phyloP scores from a whole-genome alignment of 257 asterid species.

The Agastache rugosa region DNA sequence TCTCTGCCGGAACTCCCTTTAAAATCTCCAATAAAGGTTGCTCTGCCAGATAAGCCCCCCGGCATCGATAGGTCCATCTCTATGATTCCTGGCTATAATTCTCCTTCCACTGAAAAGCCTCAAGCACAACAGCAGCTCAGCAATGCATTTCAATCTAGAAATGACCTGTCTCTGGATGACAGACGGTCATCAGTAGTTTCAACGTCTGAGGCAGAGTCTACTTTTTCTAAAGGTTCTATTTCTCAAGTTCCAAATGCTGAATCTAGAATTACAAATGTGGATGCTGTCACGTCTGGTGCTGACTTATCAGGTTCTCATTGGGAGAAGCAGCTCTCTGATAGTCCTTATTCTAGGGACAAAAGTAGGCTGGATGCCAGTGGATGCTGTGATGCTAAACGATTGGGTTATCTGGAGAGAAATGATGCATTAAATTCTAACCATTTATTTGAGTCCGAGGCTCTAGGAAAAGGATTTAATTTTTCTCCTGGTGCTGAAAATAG shows the following conservation, averaged over 20 bases:
- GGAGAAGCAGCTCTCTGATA: constrained; percentile 48
- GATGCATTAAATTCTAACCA: constrained; percentile 33
- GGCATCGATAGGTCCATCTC: constrained; percentile 66
- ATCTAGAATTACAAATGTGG: constrained; percentile 34
- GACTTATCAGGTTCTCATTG: constrained; percentile 39
- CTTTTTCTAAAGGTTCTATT: constrained; percentile 37
- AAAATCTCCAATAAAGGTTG: constrained; percentile 70
- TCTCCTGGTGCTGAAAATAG: constrained; percentile 44
- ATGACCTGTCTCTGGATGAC: constrained; percentile 38
- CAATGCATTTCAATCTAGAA: constrained; percentile 40
- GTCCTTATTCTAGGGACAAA: constrained; percentile 38
- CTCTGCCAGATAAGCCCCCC: constrained; percentile 63
- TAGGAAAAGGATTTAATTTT: constrained; percentile 37
- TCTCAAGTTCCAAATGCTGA: constrained; percentile 41
- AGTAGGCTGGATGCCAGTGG: constrained; percentile 35
- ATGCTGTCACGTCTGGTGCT: constrained; percentile 26
- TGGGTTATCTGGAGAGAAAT: constrained; percentile 31
- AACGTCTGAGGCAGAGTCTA: constrained; percentile 38
- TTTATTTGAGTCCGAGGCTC: constrained; percentile 35
- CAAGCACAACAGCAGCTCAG: constrained; percentile 30
- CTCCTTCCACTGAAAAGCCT: constrained; percentile 43
- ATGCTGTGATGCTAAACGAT: constrained; percentile 33
- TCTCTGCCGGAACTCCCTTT: constrained; percentile 70
- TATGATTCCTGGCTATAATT: constrained; percentile 50
- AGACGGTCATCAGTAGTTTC: constrained; percentile 38